Conservation (phyloP, 2,329 filamentous ascomycete genomes). For the Phaeoacremonium minimum region DNA sequence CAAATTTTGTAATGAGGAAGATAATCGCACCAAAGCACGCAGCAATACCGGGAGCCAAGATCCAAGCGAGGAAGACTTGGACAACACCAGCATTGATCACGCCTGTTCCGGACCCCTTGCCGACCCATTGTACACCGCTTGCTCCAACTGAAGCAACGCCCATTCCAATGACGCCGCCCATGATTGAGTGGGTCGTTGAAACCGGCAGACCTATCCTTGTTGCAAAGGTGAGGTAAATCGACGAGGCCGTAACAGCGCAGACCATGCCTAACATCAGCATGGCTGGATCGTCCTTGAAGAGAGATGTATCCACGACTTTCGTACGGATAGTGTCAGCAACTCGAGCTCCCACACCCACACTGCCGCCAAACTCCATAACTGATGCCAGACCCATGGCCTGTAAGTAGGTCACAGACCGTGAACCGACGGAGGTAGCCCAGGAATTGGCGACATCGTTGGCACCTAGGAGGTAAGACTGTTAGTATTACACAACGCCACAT, state of each 20-base stretch:
- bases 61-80: constrained; percentile 58
- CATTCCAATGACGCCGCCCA: constrained; percentile 56
- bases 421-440: constrained; percentile 71
- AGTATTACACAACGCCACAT: too few species aligned
- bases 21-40: constrained; percentile 48
- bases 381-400: constrained; percentile 56
- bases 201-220: constrained; percentile 53
- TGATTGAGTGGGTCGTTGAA: constrained; percentile 58
- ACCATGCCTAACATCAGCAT: constrained; percentile 56
- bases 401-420: constrained; percentile 57
- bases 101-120: constrained; percentile 28
- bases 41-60: constrained; percentile 53
- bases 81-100: constrained; percentile 45
- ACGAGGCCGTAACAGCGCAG: constrained; percentile 48
- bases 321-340: constrained; percentile 60
- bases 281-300: constrained; percentile 42
- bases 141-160: constrained; percentile 51
- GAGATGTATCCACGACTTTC: constrained; percentile 46
- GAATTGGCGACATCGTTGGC: constrained; percentile 70
- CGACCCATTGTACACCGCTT: constrained; percentile 49
- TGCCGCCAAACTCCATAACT: constrained; percentile 59
- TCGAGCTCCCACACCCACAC: constrained; percentile 55
- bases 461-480: constrained; percentile 18
- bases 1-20: constrained; percentile 53
- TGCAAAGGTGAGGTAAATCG: constrained; percentile 51